Base-by-base conservation (phyloP, 495 filamentous ascomycete species). In the Hypoxylon lienhwacheense region DNA sequence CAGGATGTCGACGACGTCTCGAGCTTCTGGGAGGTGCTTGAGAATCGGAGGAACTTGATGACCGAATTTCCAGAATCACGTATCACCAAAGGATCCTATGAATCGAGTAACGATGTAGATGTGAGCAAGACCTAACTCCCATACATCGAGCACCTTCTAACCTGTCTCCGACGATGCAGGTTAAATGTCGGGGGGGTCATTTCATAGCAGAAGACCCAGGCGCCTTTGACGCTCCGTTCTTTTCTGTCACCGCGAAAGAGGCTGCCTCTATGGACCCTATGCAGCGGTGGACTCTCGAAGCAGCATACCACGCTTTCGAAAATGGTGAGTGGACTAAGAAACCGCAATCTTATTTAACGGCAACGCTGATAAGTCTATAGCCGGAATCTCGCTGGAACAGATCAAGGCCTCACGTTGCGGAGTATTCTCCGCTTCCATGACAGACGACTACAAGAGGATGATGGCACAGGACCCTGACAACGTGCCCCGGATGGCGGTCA, bases 161-260 rank as follows among this genome's bases (percentile, higher is more conserved):
- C 31, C 17, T 19, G 8, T 39, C n/a, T n/a, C n/a, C n/a, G n/a
- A n/a, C n/a, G n/a, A n/a, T 12, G 20, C 10, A 60, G 56, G n/a
- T 60, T 24, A 39, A 16, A 8, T 54, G 44, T 10, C 32, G 50
- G 10, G 68, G 68, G 22, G 68, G 54, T 1, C 61, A 71, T 45
- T 71, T 72, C 41, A 43, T 73, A 21, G 52, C 32, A n/a, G 71
- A 79, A 19, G 74, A 82, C 51, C 39, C 78, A 5, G 66, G 63
- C 4, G 55, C 50, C 0, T 84, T 83, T 55, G 81, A 73, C 26
- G 61, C 69, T 0, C 53, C 60, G 0, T 86, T 86, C 70, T 87
- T 87, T 66, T 70, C 70, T n/a, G 76, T 83, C 25, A 77, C 75
- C 3, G 66, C 76, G 3, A 66, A 70, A 1, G 82, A 84, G 61